These are phyloP conservation scores for Thalassiosira exigua DNA, from an alignment of 352 stramenopile genomes.

Conservation along the genomic window DNA sequence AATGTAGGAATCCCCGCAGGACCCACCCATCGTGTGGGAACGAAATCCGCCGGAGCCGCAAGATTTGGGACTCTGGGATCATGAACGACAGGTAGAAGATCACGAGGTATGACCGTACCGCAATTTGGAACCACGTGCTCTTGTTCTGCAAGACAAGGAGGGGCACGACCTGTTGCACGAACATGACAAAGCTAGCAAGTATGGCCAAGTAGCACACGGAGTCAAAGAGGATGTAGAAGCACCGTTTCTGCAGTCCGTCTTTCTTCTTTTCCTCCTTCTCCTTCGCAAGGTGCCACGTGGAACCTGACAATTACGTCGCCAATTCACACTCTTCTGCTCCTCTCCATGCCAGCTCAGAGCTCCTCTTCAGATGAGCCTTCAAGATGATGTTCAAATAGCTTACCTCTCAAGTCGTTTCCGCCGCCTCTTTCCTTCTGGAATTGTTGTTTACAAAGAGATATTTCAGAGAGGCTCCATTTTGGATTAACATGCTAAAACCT, in stretches of 20 bases:
- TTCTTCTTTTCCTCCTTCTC: constrained; percentile 27
- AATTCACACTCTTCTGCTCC: no score
- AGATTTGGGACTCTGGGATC: constrained; percentile 32
- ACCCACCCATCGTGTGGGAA: constrained; percentile 48
- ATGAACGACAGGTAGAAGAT: constrained; percentile 50
- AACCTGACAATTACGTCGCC: no score
- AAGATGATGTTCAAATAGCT: no score
- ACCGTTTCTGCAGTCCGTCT: constrained; percentile 31
- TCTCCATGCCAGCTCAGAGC: no score
- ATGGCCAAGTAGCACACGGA: constrained; percentile 27
- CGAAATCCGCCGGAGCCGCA: constrained; percentile 1
- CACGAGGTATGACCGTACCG: constrained; percentile 40
- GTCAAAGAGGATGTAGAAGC: constrained; percentile 33
- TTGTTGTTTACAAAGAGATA: no score
- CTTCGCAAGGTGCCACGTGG: no score
- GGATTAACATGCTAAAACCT: no score
- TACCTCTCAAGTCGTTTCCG: no score
- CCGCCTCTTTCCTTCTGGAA: no score
- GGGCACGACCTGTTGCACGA: constrained; percentile 36
- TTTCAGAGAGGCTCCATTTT: no score
- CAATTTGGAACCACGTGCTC: constrained; percentile 19
- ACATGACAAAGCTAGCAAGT: constrained; percentile 42
- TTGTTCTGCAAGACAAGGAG: constrained; percentile 15
- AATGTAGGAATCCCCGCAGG: constrained; percentile 47
- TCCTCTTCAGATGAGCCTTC: no score